Conservation (phyloP, 2,329 filamentous ascomycete species). For the Diaporthe amygdali region DNA sequence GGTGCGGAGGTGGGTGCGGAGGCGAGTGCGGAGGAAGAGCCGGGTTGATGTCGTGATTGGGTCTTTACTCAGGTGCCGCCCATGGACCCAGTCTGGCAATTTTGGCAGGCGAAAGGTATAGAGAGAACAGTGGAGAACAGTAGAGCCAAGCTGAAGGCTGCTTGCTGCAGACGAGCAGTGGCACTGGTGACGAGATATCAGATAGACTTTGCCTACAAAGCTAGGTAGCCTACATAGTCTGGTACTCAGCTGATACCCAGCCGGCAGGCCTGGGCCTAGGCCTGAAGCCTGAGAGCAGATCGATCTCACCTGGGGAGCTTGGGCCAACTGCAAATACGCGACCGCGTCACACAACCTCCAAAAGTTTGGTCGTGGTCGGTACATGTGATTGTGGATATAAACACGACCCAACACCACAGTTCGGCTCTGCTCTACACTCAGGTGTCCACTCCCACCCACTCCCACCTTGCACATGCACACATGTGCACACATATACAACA, state of each 20-base stretch:
- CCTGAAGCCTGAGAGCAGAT: too few species aligned
- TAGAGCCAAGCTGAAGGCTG: neutral
- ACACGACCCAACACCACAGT: neutral
- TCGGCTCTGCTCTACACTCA: too few species aligned
- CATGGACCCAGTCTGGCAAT: too few species aligned
- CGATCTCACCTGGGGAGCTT: neutral
- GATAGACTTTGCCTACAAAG: too few species aligned
- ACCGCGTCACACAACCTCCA: neutral
- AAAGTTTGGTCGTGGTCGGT: neutral
- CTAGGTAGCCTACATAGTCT: too few species aligned
- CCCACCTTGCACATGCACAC: neutral
- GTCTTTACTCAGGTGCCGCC: neutral
- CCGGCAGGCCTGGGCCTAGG: too few species aligned
- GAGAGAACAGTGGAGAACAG: too few species aligned
- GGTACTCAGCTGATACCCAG: too few species aligned
- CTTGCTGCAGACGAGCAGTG: neutral
- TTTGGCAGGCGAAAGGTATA: too few species aligned
- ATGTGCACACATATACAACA: too few species aligned
- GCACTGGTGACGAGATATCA: neutral
- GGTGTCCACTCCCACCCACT: neutral
- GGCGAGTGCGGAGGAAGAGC: neutral
- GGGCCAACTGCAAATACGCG: neutral
- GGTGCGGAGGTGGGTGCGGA: neutral
- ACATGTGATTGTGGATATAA: conserved; percentile 14
- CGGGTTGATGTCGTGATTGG: conserved; percentile 20